Conservation (phyloP, 2,329 filamentous ascomycete species). For the Trichoderma breve region DNA sequence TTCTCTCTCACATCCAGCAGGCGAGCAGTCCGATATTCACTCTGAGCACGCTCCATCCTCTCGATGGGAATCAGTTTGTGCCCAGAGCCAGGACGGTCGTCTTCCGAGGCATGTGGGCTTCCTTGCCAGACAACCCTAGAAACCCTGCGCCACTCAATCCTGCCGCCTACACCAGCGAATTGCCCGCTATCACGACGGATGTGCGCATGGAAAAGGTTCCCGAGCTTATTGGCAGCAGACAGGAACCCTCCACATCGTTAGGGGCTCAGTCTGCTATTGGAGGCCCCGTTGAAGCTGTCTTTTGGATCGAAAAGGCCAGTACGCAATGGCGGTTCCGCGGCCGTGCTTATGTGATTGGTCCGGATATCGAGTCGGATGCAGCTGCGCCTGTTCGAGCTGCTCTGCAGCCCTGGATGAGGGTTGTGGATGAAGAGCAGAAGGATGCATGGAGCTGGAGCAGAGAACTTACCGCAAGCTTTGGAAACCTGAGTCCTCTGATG, state of each 20-base stretch:
- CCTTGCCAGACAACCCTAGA: conserved; percentile 67
- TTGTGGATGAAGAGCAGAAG: not conserved
- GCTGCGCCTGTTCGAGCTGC: conserved; percentile 55
- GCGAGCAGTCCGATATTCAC: conserved; percentile 51
- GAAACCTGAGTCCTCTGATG: conserved; percentile 79
- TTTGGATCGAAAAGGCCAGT: conserved; percentile 69
- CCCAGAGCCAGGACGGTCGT: conserved; percentile 76
- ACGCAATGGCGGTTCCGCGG: conserved; percentile 87
- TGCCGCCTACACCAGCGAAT: conserved; percentile 66
- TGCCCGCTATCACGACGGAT: conserved; percentile 84
- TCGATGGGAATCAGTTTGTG: conserved; percentile 40
- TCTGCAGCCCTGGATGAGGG: conserved; percentile 62
- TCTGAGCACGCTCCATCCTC: conserved; percentile 50
- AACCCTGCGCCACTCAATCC: conserved; percentile 74
- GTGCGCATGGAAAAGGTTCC: conserved; percentile 79
- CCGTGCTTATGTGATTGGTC: conserved; percentile 69
- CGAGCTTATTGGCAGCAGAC: conserved; percentile 60
- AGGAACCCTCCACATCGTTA: conserved; percentile 22
- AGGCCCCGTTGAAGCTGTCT: conserved; percentile 75
- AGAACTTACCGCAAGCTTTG: conserved; percentile 85
- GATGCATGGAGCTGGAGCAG: conserved; percentile 70
- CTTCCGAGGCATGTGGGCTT: conserved; percentile 80
- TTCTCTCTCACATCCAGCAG: conserved; percentile 49
- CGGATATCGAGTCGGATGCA: conserved; percentile 55
- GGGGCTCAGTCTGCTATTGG: conserved; percentile 57